A percentile compares a stretch with the other conserved stretches of the same genome.
Conservation (phyloP, 257 asterid species). For the Striga asiatica region DNA sequence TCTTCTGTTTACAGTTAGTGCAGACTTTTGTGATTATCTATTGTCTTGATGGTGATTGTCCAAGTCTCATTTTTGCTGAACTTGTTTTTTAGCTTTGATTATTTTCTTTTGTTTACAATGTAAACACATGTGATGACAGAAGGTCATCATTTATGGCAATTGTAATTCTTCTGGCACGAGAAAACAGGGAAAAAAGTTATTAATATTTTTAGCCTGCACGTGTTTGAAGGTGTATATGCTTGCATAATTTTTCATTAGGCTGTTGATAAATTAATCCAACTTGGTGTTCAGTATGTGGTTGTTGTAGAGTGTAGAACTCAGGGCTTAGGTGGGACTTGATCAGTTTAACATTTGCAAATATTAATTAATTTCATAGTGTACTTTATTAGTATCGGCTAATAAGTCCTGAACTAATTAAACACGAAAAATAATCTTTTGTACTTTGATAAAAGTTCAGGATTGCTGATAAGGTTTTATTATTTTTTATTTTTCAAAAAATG, state of each 20-base stretch:
- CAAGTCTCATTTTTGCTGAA: too few species aligned
- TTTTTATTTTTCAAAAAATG: too few species aligned
- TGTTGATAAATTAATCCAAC: not conserved
- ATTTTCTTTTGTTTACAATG: not conserved
- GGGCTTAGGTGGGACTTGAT: not conserved
- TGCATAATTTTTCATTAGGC: not conserved
- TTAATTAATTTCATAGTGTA: not conserved
- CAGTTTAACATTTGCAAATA: not conserved
- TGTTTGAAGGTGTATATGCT: not conserved
- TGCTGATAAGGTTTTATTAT: too few species aligned
- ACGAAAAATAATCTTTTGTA: not conserved
- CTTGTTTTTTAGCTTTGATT: not conserved
- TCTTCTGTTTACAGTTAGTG: too few species aligned
- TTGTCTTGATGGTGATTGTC: too few species aligned
- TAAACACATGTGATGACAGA: not conserved
- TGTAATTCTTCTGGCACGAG: not conserved
- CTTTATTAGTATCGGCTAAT: too few species aligned
- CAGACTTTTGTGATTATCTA: too few species aligned
- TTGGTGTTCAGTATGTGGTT: not conserved
- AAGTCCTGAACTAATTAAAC: not conserved
- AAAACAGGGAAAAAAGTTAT: not conserved
- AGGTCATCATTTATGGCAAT: not conserved
- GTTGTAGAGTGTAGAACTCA: not conserved
- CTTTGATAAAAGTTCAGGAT: not conserved
- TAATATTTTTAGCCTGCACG: not conserved